Percentiles rank a stretch among this genome's conserved stretches.
Conservation (phyloP, 257 asterid species). For the Plantago major region DNA sequence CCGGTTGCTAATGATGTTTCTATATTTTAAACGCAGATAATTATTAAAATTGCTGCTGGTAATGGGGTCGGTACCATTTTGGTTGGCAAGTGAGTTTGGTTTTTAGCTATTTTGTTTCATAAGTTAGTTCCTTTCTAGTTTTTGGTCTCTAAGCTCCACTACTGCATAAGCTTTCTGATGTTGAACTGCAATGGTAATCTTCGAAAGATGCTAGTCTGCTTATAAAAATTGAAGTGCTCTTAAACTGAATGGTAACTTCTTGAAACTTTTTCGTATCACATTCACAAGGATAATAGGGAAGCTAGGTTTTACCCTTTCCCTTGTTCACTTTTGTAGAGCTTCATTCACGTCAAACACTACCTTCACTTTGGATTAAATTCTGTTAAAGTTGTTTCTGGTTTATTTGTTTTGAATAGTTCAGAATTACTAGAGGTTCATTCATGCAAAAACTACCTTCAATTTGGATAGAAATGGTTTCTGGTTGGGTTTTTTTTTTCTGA, state of each 20-base stretch:
- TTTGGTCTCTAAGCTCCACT: not conserved
- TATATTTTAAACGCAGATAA: conserved; percentile 54
- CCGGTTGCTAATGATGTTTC: conserved; percentile 21
- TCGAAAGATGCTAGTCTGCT: not conserved
- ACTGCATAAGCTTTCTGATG: conserved; percentile 6
- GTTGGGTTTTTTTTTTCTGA: too few species aligned
- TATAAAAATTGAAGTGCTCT: conserved; percentile 2
- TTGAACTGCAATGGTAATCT: conserved; percentile 1
- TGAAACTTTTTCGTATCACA: too few species aligned
- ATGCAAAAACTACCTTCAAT: too few species aligned
- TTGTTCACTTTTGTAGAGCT: not conserved
- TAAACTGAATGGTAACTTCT: not conserved
- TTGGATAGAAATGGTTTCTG: too few species aligned
- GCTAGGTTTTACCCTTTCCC: not conserved
- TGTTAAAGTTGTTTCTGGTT: not conserved
- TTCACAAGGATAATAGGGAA: too few species aligned
- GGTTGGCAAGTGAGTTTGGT: conserved; percentile 78
- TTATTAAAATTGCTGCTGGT: conserved; percentile 87
- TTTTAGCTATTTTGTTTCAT: conserved; percentile 3
- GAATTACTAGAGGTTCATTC: not conserved
- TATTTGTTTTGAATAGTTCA: not conserved
- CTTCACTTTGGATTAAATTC: not conserved
- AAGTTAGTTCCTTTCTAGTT: conserved; percentile 2
- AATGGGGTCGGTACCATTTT: conserved; percentile 85
- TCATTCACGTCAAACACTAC: not conserved